Conservation (phyloP, 345 rosid genomes). For the Citrus maxima region DNA sequence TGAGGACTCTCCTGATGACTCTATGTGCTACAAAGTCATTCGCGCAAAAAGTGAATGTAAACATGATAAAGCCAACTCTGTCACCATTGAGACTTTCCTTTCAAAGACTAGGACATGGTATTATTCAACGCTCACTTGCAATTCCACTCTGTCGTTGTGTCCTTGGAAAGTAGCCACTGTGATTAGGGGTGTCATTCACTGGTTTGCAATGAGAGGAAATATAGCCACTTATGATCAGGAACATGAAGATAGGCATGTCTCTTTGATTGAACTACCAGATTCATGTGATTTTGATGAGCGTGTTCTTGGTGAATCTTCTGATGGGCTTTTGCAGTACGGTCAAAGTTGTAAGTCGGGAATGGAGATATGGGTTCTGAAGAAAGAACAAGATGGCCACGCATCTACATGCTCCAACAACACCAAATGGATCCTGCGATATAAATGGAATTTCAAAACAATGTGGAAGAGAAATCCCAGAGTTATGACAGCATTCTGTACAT, state of each 20-base stretch:
- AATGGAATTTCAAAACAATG: slow-evolving; percentile 43
- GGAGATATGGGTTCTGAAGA: slow-evolving; percentile 59
- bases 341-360: slow-evolving; percentile 42
- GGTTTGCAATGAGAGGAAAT: slow-evolving; percentile 48
- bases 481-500: slow-evolving; percentile 19
- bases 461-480: slow-evolving; percentile 46
- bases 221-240: slow-evolving; percentile 47
- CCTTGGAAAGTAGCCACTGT: slow-evolving; percentile 56
- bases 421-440: slow-evolving; percentile 40
- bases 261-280: slow-evolving; percentile 44
- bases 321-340: slow-evolving; percentile 56
- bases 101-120: slow-evolving; percentile 56
- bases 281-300: slow-evolving; percentile 47
- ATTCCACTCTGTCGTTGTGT: slow-evolving; percentile 35
- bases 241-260: slow-evolving; percentile 33
- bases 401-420: slow-evolving; percentile 8
- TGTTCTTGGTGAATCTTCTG: slow-evolving; percentile 51
- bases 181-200: slow-evolving; percentile 43
- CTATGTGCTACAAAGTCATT: slow-evolving; percentile 45
- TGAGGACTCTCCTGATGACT: slow-evolving; percentile 36
- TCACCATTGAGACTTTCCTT: slow-evolving; percentile 46
- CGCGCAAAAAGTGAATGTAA: slow-evolving; percentile 53
- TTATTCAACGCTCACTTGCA: slow-evolving; percentile 44
- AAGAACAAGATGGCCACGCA: slow-evolving; percentile 12
- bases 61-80: slow-evolving; percentile 23